Evolutionary conservation across 2,329 filamentous ascomycete genomes (phyloP).

Genomic region (Pseudogymnoascus sp.): DNA sequence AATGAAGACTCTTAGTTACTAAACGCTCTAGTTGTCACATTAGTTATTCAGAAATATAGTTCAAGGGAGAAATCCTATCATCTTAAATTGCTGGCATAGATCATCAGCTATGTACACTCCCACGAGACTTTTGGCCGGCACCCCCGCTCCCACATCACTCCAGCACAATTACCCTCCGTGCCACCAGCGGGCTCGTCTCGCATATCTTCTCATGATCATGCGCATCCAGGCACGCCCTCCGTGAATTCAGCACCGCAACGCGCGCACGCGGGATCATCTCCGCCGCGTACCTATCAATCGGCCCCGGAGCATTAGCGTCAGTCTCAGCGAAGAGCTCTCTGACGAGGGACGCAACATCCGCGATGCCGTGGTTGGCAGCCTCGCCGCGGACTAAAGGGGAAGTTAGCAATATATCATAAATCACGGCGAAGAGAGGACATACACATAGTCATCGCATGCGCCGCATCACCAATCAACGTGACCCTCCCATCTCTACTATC

Average conservation of each 20-base stretch:
- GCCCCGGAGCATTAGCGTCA: conserved; percentile 14
- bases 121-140: no score
- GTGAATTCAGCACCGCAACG: conserved; percentile 28
- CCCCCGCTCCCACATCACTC: neutral
- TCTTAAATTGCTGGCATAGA: neutral
- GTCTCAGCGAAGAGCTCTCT: conserved; percentile 21
- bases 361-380: conserved; percentile 50
- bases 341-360: conserved; percentile 42
- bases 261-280: conserved; percentile 28
- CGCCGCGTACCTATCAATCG: conserved; percentile 25
- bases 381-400: conserved; percentile 44
- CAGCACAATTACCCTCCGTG: neutral
- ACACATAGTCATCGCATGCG: conserved; percentile 57
- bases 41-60: no score
- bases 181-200: conserved; percentile 27
- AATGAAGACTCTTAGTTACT: no score
- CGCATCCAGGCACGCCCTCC: conserved; percentile 31
- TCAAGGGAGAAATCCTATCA: no score
- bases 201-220: conserved; percentile 30
- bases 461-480: conserved; percentile 46
- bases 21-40: no score
- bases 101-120: neutral
- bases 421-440: conserved; percentile 23
- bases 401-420: neutral
- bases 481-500: conserved; percentile 33